phyloP scores from a whole-genome alignment of 2,329 filamentous ascomycete genomes.

The Fusarium euwallaceae region DNA sequence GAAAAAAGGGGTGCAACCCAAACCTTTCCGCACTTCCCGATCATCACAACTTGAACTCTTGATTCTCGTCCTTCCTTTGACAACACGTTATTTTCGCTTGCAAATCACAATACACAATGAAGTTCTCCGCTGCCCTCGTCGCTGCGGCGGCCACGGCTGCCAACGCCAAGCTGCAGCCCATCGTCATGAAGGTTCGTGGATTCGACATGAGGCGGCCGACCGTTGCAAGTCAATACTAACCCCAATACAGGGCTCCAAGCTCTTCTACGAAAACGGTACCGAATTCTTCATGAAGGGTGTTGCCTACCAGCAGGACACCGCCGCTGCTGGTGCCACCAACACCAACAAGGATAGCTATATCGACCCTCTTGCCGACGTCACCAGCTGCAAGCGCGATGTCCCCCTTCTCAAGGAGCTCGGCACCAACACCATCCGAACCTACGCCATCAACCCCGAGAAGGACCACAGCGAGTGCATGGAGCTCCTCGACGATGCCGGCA shows the following conservation, averaged over 20 bases:
- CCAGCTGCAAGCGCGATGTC: constrained; percentile 85
- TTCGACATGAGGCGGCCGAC: neutral
- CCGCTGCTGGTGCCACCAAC: constrained; percentile 65
- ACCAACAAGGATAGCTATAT: constrained; percentile 70
- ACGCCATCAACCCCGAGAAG: constrained; percentile 85
- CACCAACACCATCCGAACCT: constrained; percentile 95
- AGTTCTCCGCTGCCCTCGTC: constrained; percentile 54
- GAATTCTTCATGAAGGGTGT: constrained; percentile 88
- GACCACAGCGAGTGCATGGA: constrained; percentile 90
- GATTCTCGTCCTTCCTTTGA: constrained; percentile 39
- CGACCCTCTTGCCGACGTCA: constrained; percentile 83
- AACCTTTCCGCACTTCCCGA: constrained; percentile 22
- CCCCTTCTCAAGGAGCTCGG: constrained; percentile 81
- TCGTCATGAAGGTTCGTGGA: constrained; percentile 75
- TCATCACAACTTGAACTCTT: constrained; percentile 8
- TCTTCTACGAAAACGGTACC: constrained; percentile 84
- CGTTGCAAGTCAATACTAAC: neutral
- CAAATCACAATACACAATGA: constrained; percentile 49
- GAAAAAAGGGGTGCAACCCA: constrained; percentile 11
- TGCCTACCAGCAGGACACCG: constrained; percentile 90
- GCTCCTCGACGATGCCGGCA: constrained; percentile 83
- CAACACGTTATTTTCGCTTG: constrained; percentile 30
- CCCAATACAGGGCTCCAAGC: constrained; percentile 75
- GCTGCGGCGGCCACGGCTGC: constrained; percentile 58
- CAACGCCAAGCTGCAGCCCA: constrained; percentile 64